Base-by-base conservation (phyloP, 257 asterid species). In the Lycium barbarum region DNA sequence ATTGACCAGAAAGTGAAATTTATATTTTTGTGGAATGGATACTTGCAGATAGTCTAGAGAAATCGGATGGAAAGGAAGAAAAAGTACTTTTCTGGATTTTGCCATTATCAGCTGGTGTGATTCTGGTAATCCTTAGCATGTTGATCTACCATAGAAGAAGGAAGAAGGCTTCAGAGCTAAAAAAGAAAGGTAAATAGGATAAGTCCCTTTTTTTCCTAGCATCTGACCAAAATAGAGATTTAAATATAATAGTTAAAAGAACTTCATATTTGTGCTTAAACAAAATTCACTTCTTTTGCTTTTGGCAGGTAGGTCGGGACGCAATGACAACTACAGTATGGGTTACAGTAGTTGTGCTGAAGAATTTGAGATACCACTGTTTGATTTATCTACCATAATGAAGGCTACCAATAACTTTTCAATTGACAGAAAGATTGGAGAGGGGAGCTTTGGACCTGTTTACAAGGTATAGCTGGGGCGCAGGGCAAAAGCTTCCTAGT, bases 361-460 rank as follows among this genome's bases (percentile, higher is more conserved):
- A 78, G 90, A 87, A 59, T 22, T 87, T 9, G 94, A 92, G 17
- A 86, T 89, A 51, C 93, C 94, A 13, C 33, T 79, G 59, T 82
- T 91, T 80, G 91, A 85, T 38, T 84, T 92, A 49, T 20, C 84
- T n/a, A 84, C 86, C 9, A 45, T 91, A 20, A 26, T 68, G 2
- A 65, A 81, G 55, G 94, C 93, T 76, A 90, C 93, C 8, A 71
- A 81, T 83, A 85, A 81, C 81, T 90, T 90, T 55, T 90, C 93
- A 58, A 82, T 80, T 5, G 82, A 84, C 43, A 87, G 87, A 33
- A 88, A 90, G 90, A 87, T 92, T 15, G 95, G 95, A 84, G 91
- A 92, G 83, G 94, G 93, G 59, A 92, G 94, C 40, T 92, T 87
- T 80, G 93, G 94, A 88, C 92, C 91, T 47, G 94, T 91, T 38